phyloP scores from a whole-genome alignment of 73 alveolate genomes.

The Blepharisma stoltei region DNA sequence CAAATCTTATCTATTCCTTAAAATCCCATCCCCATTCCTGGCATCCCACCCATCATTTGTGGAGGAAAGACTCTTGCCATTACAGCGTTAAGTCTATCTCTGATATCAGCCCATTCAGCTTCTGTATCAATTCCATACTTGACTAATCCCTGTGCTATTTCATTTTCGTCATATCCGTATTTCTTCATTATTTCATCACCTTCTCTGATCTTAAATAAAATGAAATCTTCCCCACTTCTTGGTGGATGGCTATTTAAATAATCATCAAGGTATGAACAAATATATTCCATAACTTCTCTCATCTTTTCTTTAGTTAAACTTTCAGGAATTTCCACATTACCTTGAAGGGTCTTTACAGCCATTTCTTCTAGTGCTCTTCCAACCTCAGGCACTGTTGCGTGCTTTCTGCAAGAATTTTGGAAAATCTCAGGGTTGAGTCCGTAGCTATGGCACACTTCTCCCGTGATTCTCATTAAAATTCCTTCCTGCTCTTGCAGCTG shows the following conservation, averaged over 20 bases:
- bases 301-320: slow-evolving; percentile 13
- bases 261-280: neutral
- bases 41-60: slow-evolving; percentile 13
- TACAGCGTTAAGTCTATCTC: neutral
- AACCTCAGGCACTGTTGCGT: neutral
- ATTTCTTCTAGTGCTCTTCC: slow-evolving; percentile 18
- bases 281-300: slow-evolving; percentile 28
- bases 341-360: slow-evolving; percentile 27
- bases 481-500: slow-evolving; percentile 10
- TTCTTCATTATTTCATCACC: slow-evolving; percentile 15
- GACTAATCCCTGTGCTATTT: neutral
- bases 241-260: slow-evolving; percentile 12
- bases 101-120: slow-evolving; percentile 28
- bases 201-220: slow-evolving; percentile 15
- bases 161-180: slow-evolving; percentile 17
- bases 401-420: slow-evolving; percentile 17
- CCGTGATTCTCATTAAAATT: neutral
- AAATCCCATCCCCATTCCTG: too few relatives aligned
- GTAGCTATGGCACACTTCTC: slow-evolving; percentile 17
- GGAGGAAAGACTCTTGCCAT: slow-evolving; percentile 15
- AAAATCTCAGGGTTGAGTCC: slow-evolving; percentile 15
- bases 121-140: slow-evolving; percentile 28
- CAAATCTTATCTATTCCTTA: too few relatives aligned
- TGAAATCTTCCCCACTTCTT: neutral
- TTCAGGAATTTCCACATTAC: neutral